A percentile compares a stretch with the other conserved stretches of the same genome.
These are phyloP conservation scores for Fusarium siculi DNA, from an alignment of 2,329 filamentous ascomycete species.

Conservation along the genomic window DNA sequence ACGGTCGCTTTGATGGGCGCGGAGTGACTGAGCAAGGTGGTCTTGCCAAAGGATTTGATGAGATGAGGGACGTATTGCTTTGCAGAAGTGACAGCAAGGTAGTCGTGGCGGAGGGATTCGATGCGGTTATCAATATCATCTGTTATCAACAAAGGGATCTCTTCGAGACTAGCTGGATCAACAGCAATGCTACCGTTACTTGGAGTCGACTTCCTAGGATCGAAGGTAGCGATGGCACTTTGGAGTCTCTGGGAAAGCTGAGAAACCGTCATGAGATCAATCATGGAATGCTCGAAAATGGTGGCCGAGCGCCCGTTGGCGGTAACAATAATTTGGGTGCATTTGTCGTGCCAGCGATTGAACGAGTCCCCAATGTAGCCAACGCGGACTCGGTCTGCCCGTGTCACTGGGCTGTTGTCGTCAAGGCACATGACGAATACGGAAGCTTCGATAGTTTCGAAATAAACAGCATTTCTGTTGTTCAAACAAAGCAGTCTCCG, in stretches of 20 bases:
- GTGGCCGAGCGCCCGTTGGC: constrained; percentile 4
- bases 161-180: neutral
- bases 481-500: neutral
- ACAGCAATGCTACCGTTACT: neutral
- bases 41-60: neutral
- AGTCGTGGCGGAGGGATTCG: neutral
- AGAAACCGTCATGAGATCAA: constrained; percentile 5
- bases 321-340: neutral
- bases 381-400: neutral
- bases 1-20: constrained; percentile 4
- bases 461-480: neutral
- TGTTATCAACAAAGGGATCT: neutral
- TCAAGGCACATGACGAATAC: constrained; percentile 13
- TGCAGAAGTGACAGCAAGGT: neutral
- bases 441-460: neutral
- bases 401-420: neutral
- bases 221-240: neutral
- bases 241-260: constrained; percentile 1
- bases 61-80: constrained; percentile 4
- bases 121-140: neutral
- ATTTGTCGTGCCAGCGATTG: constrained; percentile 14
- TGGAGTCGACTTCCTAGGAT: too few species aligned
- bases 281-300: constrained; percentile 14
- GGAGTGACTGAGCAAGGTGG: neutral
- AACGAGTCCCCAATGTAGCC: constrained; percentile 9